A percentile compares a stretch with the other conserved stretches of the same genome.
phyloP scores from a whole-genome alignment of 257 asterid genomes.

The Paraleonurus japonicus region DNA sequence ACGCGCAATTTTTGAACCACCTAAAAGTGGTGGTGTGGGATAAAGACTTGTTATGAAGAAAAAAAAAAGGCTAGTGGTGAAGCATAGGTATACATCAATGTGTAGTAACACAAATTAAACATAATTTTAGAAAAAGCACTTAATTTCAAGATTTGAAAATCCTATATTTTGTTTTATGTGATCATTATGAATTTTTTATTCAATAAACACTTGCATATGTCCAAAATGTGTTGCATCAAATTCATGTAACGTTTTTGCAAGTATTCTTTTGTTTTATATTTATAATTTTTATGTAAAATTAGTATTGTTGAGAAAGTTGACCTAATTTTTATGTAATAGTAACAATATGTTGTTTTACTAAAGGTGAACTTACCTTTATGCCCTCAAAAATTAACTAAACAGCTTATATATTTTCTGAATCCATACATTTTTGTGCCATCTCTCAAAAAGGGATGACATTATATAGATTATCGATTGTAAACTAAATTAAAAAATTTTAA shows the following conservation, averaged over 20 bases:
- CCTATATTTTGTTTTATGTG: slow-evolving; percentile 25
- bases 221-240: slow-evolving; percentile 15
- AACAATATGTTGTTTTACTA: not conserved
- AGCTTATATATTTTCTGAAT: no score
- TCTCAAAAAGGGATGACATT: no score
- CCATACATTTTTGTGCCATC: no score
- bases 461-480: no score
- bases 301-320: not conserved
- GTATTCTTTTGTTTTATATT: no score
- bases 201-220: not conserved
- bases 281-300: not conserved
- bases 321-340: not conserved
- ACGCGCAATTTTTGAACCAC: not conserved
- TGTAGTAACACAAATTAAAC: not conserved
- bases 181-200: slow-evolving; percentile 14
- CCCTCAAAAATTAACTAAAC: not conserved
- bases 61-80: no score
- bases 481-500: no score
- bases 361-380: not conserved
- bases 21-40: not conserved
- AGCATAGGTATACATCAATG: slow-evolving; percentile 2
- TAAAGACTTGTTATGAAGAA: not conserved
- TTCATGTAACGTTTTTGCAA: not conserved
- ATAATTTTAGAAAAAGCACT: not conserved
- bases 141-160: slow-evolving; percentile 30